Evolutionary conservation across 2,329 filamentous ascomycete species (phyloP).

Genomic region (Epichloe elymi): DNA sequence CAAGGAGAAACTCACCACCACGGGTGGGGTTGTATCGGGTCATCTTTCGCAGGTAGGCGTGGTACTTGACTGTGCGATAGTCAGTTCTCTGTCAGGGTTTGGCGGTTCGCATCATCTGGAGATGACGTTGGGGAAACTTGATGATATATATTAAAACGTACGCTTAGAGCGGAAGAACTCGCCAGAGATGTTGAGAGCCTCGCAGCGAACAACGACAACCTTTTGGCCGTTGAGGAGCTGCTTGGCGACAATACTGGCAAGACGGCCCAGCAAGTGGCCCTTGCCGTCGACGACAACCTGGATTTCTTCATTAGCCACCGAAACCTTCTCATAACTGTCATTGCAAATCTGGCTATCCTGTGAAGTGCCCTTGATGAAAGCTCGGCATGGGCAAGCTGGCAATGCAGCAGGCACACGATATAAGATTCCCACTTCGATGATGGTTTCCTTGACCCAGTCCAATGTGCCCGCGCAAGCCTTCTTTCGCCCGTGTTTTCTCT

Average conservation of each 20-base stretch:
- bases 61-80: slow-evolving; percentile 84
- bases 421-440: neutral
- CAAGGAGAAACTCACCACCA: slow-evolving; percentile 56
- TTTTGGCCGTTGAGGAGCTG: slow-evolving; percentile 98
- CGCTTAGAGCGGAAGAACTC: slow-evolving; percentile 99
- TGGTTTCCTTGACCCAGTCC: neutral
- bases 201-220: slow-evolving; percentile 97
- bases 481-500: slow-evolving; percentile 1
- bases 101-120: neutral
- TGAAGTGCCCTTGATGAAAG: neutral
- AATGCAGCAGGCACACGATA: slow-evolving; percentile 2
- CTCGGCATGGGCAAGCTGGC: neutral
- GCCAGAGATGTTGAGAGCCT: slow-evolving; percentile 99
- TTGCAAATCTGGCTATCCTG: neutral
- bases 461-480: slow-evolving; percentile 5
- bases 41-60: slow-evolving; percentile 99
- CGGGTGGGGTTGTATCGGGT: slow-evolving; percentile 99
- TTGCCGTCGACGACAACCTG: slow-evolving; percentile 99
- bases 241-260: slow-evolving; percentile 97
- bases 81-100: slow-evolving; percentile 29
- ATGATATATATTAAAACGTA: slow-evolving; percentile 46
- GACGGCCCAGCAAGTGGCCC: slow-evolving; percentile 98
- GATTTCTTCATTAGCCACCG: slow-evolving; percentile 13
- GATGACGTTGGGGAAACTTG: neutral
- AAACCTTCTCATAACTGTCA: slow-evolving; percentile 4